phyloP scores from a whole-genome alignment of 106 monocot species.

The Dioscorea dumetorum region DNA sequence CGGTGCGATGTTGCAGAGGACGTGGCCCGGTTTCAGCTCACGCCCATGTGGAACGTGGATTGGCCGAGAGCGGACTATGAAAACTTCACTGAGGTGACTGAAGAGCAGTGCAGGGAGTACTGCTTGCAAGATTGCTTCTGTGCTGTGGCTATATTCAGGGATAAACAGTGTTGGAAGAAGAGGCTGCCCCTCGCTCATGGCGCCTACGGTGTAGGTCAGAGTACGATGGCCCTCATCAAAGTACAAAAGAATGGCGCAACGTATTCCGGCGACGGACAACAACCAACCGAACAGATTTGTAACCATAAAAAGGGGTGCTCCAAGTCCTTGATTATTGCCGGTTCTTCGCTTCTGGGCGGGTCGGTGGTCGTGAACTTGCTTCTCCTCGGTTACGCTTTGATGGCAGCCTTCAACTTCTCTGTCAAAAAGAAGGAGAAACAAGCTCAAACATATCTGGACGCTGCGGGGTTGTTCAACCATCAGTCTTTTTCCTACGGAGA shows the following conservation, averaged over 20 bases:
- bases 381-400: background rate
- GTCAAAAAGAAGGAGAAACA: background rate
- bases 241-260: background rate
- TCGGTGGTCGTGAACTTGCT: constrained; percentile 14
- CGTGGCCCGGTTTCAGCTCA: background rate
- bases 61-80: constrained; percentile 16
- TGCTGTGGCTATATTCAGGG: constrained; percentile 6
- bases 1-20: background rate
- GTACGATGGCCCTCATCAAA: constrained; percentile 3
- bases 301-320: background rate
- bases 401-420: background rate
- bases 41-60: background rate
- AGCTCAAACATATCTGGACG: background rate
- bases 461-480: background rate
- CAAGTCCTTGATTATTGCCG: background rate
- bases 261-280: background rate
- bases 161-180: constrained; percentile 10
- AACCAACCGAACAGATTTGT: no score
- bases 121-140: constrained; percentile 37
- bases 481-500: constrained; percentile 26
- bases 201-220: background rate
- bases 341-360: constrained; percentile 7
- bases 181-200: constrained; percentile 14
- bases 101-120: constrained; percentile 8
- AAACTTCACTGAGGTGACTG: background rate